Conservation (phyloP, 768 basidiomycete species). For the Grammothele lineata region DNA sequence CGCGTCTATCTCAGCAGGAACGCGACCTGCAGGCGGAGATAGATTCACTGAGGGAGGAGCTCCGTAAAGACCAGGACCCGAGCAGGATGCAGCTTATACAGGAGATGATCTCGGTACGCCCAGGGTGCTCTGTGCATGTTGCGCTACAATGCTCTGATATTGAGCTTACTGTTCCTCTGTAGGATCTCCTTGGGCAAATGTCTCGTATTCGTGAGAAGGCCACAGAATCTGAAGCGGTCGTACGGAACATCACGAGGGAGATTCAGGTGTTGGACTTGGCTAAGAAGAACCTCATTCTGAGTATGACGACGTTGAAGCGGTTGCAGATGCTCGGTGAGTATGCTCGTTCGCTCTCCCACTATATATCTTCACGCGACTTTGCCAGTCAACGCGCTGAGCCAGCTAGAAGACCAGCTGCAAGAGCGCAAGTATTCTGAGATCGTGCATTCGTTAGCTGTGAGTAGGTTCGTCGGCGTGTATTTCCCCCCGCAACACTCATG, state of each 20-base stretch:
- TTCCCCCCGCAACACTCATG: too few species aligned
- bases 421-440: conserved; percentile 82
- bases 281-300: conserved; percentile 86
- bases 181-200: conserved; percentile 96
- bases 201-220: conserved; percentile 95
- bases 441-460: conserved; percentile 72
- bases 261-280: conserved; percentile 92
- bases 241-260: conserved; percentile 92
- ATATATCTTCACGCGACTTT: background rate
- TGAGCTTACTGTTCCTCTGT: too few species aligned
- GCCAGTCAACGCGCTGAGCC: conserved; percentile 78
- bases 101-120: conserved; percentile 87
- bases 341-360: background rate
- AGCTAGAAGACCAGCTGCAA: conserved; percentile 73
- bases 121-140: too few species aligned
- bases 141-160: too few species aligned
- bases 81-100: conserved; percentile 87
- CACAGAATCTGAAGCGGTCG: conserved; percentile 94
- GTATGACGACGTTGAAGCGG: conserved; percentile 86
- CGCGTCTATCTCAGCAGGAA: conserved; percentile 65
- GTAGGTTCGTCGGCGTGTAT: conserved; percentile 30
- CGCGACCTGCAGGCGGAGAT: conserved; percentile 70
- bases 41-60: conserved; percentile 56
- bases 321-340: conserved; percentile 89
- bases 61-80: conserved; percentile 80